Conservation (phyloP, 495 filamentous ascomycete species). For the Hypoxylon rickii region DNA sequence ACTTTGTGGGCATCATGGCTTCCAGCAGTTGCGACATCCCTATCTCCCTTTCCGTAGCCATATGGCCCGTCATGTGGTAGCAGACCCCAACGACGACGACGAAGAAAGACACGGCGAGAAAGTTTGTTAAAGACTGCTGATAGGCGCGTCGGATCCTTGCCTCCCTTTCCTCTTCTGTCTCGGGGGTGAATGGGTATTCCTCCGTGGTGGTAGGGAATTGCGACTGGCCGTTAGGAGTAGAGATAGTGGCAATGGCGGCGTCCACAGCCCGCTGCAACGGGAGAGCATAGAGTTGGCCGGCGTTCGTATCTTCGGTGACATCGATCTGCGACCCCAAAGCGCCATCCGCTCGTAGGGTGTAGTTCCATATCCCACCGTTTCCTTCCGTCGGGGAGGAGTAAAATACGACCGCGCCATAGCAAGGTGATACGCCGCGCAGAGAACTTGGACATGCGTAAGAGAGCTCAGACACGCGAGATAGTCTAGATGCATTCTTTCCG, state of each 20-base stretch:
- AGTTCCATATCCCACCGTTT: conserved; percentile 73
- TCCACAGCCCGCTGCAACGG: conserved; percentile 81
- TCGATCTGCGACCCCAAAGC: conserved; percentile 61
- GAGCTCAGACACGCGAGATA: conserved; percentile 59
- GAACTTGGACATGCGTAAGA: conserved; percentile 65
- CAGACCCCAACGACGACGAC: conserved; percentile 68
- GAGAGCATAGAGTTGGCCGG: conserved; percentile 72
- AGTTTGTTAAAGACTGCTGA: conserved; percentile 69
- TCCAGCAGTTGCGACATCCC: conserved; percentile 82
- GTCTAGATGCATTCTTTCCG: conserved; percentile 60
- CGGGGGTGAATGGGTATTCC: conserved; percentile 74
- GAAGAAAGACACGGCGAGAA: conserved; percentile 70
- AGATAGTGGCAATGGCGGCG: conserved; percentile 63
- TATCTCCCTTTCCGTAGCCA: conserved; percentile 75
- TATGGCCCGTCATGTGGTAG: conserved; percentile 78
- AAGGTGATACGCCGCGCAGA: conserved; percentile 70
- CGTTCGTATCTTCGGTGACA: conserved; percentile 62
- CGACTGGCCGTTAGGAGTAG: conserved; percentile 44
- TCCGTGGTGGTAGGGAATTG: conserved; percentile 53
- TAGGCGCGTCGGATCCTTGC: conserved; percentile 66
- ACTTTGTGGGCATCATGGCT: conserved; percentile 74
- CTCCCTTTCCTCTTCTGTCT: conserved; percentile 65
- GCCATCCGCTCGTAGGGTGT: conserved; percentile 76
- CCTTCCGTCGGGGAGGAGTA: conserved; percentile 72
- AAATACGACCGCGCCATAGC: conserved; percentile 79